These are phyloP conservation scores for Hyphodiscus sp. DNA, from an alignment of 2,329 filamentous ascomycete species.

Conservation along the genomic window DNA sequence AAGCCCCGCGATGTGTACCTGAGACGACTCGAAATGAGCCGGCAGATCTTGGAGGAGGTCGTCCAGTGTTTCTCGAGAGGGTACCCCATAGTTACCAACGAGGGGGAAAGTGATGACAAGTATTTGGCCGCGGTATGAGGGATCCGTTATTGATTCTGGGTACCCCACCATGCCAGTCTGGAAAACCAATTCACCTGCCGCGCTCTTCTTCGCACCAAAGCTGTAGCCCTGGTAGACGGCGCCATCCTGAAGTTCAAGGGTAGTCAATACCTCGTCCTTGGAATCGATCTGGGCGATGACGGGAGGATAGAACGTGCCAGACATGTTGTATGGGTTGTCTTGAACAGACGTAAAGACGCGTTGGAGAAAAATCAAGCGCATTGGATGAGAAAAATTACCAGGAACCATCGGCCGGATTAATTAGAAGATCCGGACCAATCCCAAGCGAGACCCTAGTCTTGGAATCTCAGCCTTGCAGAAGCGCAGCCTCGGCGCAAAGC, in stretches of 20 bases:
- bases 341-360: not conserved
- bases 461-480: too few relatives aligned
- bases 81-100: conserved; percentile 96
- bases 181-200: conserved; percentile 96
- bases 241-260: conserved; percentile 90
- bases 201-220: conserved; percentile 92
- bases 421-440: too few relatives aligned
- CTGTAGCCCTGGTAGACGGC: conserved; percentile 88
- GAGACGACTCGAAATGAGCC: conserved; percentile 83
- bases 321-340: not conserved
- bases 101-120: conserved; percentile 94
- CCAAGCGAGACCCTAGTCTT: too few relatives aligned
- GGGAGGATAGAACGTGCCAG: conserved; percentile 6
- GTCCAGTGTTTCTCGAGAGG: conserved; percentile 77
- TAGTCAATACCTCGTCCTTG: conserved; percentile 55
- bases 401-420: not conserved
- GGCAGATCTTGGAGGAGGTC: conserved; percentile 79
- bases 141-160: conserved; percentile 85
- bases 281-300: conserved; percentile 7
- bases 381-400: not conserved
- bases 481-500: too few relatives aligned
- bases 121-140: conserved; percentile 87
- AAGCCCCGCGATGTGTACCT: conserved; percentile 92
- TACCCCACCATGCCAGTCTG: conserved; percentile 99
- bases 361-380: not conserved